Percentiles rank a stretch among this genome's conserved stretches.
Conservation (phyloP, 2,329 filamentous ascomycete genomes). For the Epicoccum sorghinum region DNA sequence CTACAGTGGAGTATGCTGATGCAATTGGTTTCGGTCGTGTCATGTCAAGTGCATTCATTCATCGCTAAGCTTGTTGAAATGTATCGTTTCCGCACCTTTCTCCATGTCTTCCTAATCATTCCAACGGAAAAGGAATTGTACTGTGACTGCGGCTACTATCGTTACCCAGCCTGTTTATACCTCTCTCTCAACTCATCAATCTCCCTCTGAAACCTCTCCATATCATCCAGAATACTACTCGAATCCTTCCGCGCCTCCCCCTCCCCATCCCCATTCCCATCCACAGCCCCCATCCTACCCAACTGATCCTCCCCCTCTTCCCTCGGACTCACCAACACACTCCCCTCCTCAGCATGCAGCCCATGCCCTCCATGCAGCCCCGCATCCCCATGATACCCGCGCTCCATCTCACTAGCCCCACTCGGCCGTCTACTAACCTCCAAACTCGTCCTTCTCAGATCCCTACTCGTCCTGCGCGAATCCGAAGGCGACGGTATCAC, state of each 20-base stretch:
- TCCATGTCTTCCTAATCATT: too few species aligned
- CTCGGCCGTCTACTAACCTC: slow-evolving; percentile 43
- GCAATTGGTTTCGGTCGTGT: too few species aligned
- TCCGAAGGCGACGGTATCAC: slow-evolving; percentile 11
- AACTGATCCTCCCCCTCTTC: slow-evolving; percentile 33
- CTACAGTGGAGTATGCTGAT: too few species aligned
- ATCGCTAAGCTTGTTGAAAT: too few species aligned
- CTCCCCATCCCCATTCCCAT: neutral
- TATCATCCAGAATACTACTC: slow-evolving; percentile 45
- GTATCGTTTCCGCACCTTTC: too few species aligned
- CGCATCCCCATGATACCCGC: slow-evolving; percentile 21
- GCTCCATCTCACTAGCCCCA: slow-evolving; percentile 38
- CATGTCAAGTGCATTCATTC: too few species aligned
- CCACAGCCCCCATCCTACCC: neutral
- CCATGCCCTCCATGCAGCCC: slow-evolving; percentile 21
- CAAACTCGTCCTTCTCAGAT: slow-evolving; percentile 30
- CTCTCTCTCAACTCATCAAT: slow-evolving; percentile 45
- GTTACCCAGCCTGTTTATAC: slow-evolving; percentile 30
- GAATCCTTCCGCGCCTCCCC: slow-evolving; percentile 22
- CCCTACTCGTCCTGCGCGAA: slow-evolving; percentile 35
- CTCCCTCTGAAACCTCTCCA: slow-evolving; percentile 49
- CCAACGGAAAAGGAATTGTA: too few species aligned
- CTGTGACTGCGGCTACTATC: too few species aligned
- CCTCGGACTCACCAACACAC: slow-evolving; percentile 34
- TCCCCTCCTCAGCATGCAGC: slow-evolving; percentile 20